Conservation (phyloP, 1,284 basidiomycete species). For the Cryptococcus hybrid region DNA sequence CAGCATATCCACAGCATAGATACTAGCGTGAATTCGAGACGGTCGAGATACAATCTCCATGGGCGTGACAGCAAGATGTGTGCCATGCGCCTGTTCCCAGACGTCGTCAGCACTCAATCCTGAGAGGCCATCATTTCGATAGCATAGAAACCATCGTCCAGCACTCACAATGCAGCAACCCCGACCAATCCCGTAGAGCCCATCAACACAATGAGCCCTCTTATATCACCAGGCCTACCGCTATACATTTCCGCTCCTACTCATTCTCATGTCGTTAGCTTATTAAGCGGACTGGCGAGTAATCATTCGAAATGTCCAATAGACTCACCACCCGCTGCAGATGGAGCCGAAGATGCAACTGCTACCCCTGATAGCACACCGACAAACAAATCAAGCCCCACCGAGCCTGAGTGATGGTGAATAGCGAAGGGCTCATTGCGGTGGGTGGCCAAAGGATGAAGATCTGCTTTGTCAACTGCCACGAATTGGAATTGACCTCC, state of each 20-base stretch:
- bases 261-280: background rate
- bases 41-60: conserved; percentile 35
- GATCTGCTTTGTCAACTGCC: no score
- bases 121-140: background rate
- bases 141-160: background rate
- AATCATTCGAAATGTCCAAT: background rate
- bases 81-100: conserved; percentile 16
- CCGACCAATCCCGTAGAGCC: conserved; percentile 23
- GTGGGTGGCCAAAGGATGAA: no score
- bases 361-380: conserved; percentile 14
- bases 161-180: conserved; percentile 18
- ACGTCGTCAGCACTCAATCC: no score
- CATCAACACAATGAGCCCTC: conserved; percentile 22
- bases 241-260: conserved; percentile 23
- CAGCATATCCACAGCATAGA: conserved; percentile 40
- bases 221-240: conserved; percentile 26
- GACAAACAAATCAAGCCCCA: conserved; percentile 22
- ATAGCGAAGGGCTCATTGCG: conserved; percentile 1
- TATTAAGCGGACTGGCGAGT: background rate
- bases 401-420: conserved; percentile 22
- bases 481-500: no score
- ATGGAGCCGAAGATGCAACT: conserved; percentile 20
- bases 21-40: conserved; percentile 34
- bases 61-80: conserved; percentile 18
- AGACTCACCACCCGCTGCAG: conserved; percentile 19